phyloP scores from a whole-genome alignment of 2,329 filamentous ascomycete genomes.

The Hymenotorrendiella dingleyae region DNA sequence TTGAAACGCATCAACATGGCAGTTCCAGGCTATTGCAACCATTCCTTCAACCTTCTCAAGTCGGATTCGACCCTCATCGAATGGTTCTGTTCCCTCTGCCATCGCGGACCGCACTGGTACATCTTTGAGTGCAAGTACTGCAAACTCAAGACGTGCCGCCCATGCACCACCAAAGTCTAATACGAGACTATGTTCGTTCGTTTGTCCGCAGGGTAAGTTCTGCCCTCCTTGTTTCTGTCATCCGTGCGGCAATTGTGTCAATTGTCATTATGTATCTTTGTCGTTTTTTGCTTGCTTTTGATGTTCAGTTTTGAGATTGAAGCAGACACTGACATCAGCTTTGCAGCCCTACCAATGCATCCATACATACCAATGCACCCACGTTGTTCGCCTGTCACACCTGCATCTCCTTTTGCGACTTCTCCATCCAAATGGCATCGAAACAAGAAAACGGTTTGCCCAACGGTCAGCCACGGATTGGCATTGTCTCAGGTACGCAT shows the following conservation, averaged over 20 bases:
- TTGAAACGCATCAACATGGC: conserved; percentile 35
- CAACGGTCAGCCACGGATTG: neutral
- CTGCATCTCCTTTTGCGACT: neutral
- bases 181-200: neutral
- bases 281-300: too few relatives aligned
- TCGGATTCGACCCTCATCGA: conserved; percentile 59
- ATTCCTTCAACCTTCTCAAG: conserved; percentile 61
- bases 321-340: conserved; percentile 4
- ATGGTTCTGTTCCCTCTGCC: conserved; percentile 61
- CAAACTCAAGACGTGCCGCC: conserved; percentile 58
- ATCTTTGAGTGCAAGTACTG: conserved; percentile 66
- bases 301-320: neutral
- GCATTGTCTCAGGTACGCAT: neutral
- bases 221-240: neutral
- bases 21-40: conserved; percentile 51
- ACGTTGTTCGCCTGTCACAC: neutral
- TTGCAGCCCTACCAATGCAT: neutral
- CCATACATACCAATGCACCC: neutral
- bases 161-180: conserved; percentile 38
- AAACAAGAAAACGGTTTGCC: neutral
- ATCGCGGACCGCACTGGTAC: conserved; percentile 59
- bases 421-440: too few relatives aligned
- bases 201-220: too few relatives aligned
- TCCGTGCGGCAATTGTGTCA: neutral
- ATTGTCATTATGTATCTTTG: too few relatives aligned